Percentiles rank a stretch among this genome's conserved stretches.
Conservation (phyloP, 2,329 filamentous ascomycete species). For the Xylaria polymorpha region DNA sequence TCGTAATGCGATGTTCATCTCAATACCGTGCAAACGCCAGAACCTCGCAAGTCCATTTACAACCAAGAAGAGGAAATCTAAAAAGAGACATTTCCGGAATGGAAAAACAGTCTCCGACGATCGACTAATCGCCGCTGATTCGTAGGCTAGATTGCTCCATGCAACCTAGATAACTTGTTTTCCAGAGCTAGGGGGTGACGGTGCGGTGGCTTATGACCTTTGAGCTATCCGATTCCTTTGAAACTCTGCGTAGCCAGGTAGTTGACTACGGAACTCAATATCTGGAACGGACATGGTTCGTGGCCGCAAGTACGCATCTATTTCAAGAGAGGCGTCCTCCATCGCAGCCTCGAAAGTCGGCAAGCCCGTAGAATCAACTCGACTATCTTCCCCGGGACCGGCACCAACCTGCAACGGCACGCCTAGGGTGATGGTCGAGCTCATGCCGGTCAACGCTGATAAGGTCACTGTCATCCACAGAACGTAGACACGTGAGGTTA, state of each 20-base stretch:
- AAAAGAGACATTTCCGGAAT: background rate
- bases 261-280: conserved; percentile 47
- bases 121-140: background rate
- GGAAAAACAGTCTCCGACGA: background rate
- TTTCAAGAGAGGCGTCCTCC: conserved; percentile 50
- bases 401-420: conserved; percentile 66
- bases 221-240: conserved; percentile 1
- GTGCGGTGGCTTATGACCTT: background rate
- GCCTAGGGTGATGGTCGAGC: conserved; percentile 57
- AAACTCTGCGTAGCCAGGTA: conserved; percentile 52
- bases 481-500: conserved; percentile 66
- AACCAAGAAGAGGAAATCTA: conserved; percentile 2
- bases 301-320: conserved; percentile 57
- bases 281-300: conserved; percentile 54
- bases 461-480: conserved; percentile 59
- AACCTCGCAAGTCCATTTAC: background rate
- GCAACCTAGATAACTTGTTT: background rate
- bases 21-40: background rate
- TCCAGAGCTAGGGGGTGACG: background rate
- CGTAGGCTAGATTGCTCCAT: background rate
- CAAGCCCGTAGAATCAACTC: conserved; percentile 38
- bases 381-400: conserved; percentile 45
- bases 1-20: background rate
- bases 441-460: conserved; percentile 48
- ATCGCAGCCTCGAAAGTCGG: conserved; percentile 64